Percentiles rank a stretch among this genome's conserved stretches.
Conservation (phyloP, 1,139 yeast species). For the Geotrichum bryndzae region DNA sequence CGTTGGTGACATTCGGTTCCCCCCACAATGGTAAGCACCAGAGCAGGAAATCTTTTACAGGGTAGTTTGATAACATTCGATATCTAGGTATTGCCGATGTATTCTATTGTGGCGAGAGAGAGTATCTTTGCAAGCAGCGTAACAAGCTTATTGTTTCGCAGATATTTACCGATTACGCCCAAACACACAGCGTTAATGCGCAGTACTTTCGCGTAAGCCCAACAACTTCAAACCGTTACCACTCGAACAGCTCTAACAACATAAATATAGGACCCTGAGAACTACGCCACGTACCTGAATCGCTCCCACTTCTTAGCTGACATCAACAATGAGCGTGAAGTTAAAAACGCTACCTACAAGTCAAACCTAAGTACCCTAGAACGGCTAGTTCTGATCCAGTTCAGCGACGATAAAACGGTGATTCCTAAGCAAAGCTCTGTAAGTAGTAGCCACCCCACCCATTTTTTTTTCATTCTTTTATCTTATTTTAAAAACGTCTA, state of each 20-base stretch:
- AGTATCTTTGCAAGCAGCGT: conserved; percentile 57
- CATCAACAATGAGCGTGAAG: conserved; percentile 54
- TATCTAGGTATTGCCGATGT: conserved; percentile 47
- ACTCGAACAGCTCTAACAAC: conserved; percentile 2
- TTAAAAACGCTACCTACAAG: conserved; percentile 38
- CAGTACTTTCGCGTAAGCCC: conserved; percentile 55
- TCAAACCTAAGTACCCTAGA: conserved; percentile 43
- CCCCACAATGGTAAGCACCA: conserved; percentile 59
- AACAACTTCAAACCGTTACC: background rate
- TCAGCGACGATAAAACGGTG: conserved; percentile 56
- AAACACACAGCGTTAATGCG: conserved; percentile 58
- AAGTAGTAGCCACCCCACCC: conserved; percentile 13
- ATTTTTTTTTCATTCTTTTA: background rate
- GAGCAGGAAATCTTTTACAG: background rate
- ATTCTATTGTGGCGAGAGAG: conserved; percentile 52
- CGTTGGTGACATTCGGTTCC: conserved; percentile 68
- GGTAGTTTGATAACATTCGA: conserved; percentile 12
- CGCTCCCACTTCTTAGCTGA: conserved; percentile 55
- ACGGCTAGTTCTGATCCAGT: conserved; percentile 54
- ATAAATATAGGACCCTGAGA: conserved; percentile 30
- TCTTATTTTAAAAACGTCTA: background rate
- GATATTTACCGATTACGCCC: conserved; percentile 56
- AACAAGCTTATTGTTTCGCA: conserved; percentile 53
- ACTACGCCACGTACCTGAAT: conserved; percentile 45
- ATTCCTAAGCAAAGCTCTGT: conserved; percentile 70